Evolutionary conservation across 768 basidiomycete species (phyloP).

Genomic region (Mycena galericulata): DNA sequence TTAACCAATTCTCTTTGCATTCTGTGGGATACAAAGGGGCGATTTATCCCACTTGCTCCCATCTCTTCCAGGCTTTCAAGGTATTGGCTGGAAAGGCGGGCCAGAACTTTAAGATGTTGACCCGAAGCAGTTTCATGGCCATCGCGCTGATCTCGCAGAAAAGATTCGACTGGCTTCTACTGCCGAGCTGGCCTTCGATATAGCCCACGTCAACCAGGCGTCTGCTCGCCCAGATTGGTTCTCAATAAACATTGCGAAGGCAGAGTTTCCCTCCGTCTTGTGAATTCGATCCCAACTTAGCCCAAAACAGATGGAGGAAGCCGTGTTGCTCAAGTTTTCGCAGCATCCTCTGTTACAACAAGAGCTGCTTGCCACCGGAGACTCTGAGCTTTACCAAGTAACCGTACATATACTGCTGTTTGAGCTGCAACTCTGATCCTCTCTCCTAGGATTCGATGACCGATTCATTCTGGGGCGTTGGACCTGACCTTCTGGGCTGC

Average conservation of each 20-base stretch:
- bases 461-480: slow-evolving; percentile 63
- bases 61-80: slow-evolving; percentile 62
- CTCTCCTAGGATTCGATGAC: slow-evolving; percentile 53
- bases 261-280: slow-evolving; percentile 30
- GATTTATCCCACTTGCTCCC: slow-evolving; percentile 59
- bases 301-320: slow-evolving; percentile 58
- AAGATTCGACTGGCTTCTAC: slow-evolving; percentile 54
- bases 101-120: neutral
- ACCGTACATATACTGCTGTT: slow-evolving; percentile 16
- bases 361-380: slow-evolving; percentile 59
- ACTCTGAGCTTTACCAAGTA: slow-evolving; percentile 63
- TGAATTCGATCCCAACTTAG: neutral
- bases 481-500: slow-evolving; percentile 53
- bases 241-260: slow-evolving; percentile 59
- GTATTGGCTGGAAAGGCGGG: slow-evolving; percentile 29
- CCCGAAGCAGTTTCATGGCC: slow-evolving; percentile 52
- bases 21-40: slow-evolving; percentile 50
- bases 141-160: slow-evolving; percentile 57
- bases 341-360: slow-evolving; percentile 58
- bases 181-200: slow-evolving; percentile 54
- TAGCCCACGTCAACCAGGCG: slow-evolving; percentile 53
- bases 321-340: slow-evolving; percentile 63
- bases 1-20: slow-evolving; percentile 59
- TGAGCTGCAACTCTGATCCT: neutral
- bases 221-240: slow-evolving; percentile 61